Percentiles rank a stretch among this genome's conserved stretches.
phyloP scores from a whole-genome alignment of 2,329 filamentous ascomycete species.

The Zymoseptoria crescenta region DNA sequence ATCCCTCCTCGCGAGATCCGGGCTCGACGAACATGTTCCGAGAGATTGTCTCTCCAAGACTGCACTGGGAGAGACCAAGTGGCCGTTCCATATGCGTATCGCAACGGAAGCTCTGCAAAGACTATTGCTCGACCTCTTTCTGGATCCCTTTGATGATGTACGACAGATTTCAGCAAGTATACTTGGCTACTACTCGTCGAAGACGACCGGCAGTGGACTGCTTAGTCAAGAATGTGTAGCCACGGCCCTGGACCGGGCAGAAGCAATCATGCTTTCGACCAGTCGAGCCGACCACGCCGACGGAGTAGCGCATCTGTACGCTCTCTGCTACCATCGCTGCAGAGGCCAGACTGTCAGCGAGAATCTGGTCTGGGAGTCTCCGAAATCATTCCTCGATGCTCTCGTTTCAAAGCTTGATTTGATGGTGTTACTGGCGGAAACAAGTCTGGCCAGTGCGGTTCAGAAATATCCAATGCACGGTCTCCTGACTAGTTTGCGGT shows the following conservation, averaged over 20 bases:
- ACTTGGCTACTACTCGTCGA: slow-evolving; percentile 26
- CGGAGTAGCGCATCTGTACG: slow-evolving; percentile 71
- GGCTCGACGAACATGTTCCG: slow-evolving; percentile 49
- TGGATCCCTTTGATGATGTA: slow-evolving; percentile 92
- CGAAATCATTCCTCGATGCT: slow-evolving; percentile 46
- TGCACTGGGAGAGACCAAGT: slow-evolving; percentile 42
- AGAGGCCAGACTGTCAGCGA: background rate
- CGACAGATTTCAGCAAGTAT: slow-evolving; percentile 48
- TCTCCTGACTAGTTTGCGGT: slow-evolving; percentile 27
- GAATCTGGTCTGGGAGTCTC: slow-evolving; percentile 21
- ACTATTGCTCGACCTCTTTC: slow-evolving; percentile 66
- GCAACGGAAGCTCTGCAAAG: slow-evolving; percentile 44
- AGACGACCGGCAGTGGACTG: background rate
- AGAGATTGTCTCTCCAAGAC: slow-evolving; percentile 37
- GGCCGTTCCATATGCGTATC: slow-evolving; percentile 43
- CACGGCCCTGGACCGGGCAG: slow-evolving; percentile 27
- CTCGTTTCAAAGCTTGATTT: slow-evolving; percentile 56
- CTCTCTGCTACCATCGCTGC: slow-evolving; percentile 50
- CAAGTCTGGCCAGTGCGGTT: slow-evolving; percentile 57
- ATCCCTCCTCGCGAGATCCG: slow-evolving; percentile 58
- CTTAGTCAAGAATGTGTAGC: background rate
- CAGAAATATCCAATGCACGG: slow-evolving; percentile 40
- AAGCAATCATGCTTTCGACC: slow-evolving; percentile 56
- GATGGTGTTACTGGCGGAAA: slow-evolving; percentile 56
- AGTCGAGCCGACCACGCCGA: slow-evolving; percentile 88